A percentile compares a stretch with the other conserved stretches of the same genome.
Conservation (phyloP, 495 filamentous ascomycete species). For the Trichoderma orchidacearum region DNA sequence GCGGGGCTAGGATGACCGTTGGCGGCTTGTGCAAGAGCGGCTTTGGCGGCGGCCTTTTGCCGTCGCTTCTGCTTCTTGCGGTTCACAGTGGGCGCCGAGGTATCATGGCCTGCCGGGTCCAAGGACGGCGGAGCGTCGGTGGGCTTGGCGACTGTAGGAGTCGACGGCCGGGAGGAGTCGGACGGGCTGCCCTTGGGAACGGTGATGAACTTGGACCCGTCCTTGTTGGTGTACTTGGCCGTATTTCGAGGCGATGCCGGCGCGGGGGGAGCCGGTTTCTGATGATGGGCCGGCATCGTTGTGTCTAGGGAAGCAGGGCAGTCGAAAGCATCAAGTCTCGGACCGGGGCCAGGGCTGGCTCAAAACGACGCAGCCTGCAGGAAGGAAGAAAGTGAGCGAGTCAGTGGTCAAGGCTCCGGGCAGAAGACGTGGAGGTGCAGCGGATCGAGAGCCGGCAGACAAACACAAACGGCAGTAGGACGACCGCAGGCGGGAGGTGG, state of each 20-base stretch:
- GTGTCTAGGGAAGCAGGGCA: constrained; percentile 13
- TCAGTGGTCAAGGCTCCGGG: neutral
- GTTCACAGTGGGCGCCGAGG: constrained; percentile 42
- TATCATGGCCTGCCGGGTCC: constrained; percentile 4
- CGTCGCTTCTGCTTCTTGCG: constrained; percentile 86
- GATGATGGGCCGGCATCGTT: constrained; percentile 40
- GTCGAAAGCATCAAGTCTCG: constrained; percentile 16
- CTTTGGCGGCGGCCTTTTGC: constrained; percentile 62
- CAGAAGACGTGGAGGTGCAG: neutral
- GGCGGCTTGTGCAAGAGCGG: constrained; percentile 35
- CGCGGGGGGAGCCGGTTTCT: constrained; percentile 25
- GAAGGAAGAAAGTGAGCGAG: neutral
- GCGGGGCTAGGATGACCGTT: constrained; percentile 19
- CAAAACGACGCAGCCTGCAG: neutral
- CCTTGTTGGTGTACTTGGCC: constrained; percentile 49
- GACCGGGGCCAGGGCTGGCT: neutral
- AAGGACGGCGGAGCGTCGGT: constrained; percentile 12
- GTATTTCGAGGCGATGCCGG: constrained; percentile 22
- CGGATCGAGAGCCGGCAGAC: neutral
- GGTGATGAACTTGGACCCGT: constrained; percentile 55
- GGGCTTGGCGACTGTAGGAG: constrained; percentile 16
- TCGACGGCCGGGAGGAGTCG: constrained; percentile 37
- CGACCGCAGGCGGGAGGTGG: neutral
- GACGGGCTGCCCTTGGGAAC: constrained; percentile 43
- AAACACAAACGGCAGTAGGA: neutral